A percentile compares a stretch with the other conserved stretches of the same genome.
Conservation (phyloP, 768 basidiomycete genomes). For the Panaeolus papilionaceus region DNA sequence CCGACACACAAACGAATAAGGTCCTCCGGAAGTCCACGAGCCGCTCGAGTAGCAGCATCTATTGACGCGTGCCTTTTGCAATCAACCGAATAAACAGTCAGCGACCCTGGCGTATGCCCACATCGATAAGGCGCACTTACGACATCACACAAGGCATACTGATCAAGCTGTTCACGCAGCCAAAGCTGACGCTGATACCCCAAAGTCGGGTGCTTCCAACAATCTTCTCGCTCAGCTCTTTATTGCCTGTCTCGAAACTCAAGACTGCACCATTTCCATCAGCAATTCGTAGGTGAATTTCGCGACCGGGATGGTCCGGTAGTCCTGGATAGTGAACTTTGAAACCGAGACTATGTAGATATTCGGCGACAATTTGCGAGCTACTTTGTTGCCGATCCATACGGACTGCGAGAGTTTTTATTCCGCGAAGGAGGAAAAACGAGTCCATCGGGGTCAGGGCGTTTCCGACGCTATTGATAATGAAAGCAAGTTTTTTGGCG, state of each 20-base stretch:
- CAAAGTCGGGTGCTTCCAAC: constrained; percentile 93
- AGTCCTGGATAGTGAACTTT: constrained; percentile 93
- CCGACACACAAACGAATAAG: constrained; percentile 98
- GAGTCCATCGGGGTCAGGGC: constrained; percentile 95
- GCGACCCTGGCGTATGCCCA: constrained; percentile 21
- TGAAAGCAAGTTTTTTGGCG: constrained; percentile 87
- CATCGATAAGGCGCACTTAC: constrained; percentile 58
- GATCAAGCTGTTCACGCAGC: constrained; percentile 97
- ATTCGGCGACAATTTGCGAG: constrained; percentile 83
- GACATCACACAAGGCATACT: constrained; percentile 99
- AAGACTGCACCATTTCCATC: constrained; percentile 93
- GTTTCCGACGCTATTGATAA: constrained; percentile 93
- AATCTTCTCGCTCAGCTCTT: constrained; percentile 87
- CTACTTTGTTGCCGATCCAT: constrained; percentile 94
- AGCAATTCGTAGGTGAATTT: constrained; percentile 91
- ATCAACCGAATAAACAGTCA: constrained; percentile 18
- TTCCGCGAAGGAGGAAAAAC: constrained; percentile 94
- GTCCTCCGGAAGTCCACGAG: constrained; percentile 96
- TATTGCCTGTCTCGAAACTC: constrained; percentile 94
- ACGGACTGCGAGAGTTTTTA: constrained; percentile 94
- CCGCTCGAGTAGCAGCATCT: constrained; percentile 93
- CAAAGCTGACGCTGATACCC: constrained; percentile 98
- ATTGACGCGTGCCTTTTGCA: constrained; percentile 90
- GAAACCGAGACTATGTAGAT: constrained; percentile 87
- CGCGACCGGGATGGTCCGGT: constrained; percentile 77